Percentiles rank a stretch among this genome's conserved stretches.
These are phyloP conservation scores for Neurospora terricola DNA, from an alignment of 495 filamentous ascomycete species.

Conservation along the genomic window DNA sequence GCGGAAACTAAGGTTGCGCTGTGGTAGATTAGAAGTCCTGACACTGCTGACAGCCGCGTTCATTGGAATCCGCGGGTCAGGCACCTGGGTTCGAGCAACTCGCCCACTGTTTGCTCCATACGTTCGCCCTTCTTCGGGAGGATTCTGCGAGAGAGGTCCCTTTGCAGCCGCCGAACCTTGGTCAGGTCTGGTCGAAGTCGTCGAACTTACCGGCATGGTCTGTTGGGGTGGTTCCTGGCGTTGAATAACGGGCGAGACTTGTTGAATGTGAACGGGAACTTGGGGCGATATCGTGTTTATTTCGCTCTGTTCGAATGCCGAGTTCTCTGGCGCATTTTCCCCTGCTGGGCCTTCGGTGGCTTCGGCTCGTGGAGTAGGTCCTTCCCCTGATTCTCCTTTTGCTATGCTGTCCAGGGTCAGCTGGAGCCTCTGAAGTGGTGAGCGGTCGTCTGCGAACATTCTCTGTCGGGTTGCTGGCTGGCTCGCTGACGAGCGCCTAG, in stretches of 20 bases:
- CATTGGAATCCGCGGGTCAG: slow-evolving; percentile 20
- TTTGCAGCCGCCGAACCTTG: slow-evolving; percentile 5
- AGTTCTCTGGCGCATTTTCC: slow-evolving; percentile 31
- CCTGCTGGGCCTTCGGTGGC: slow-evolving; percentile 54
- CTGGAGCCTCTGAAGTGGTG: slow-evolving; percentile 86
- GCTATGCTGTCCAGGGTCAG: slow-evolving; percentile 77
- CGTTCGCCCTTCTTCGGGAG: slow-evolving; percentile 23
- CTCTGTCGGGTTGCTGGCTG: slow-evolving; percentile 23
- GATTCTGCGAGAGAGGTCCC: slow-evolving; percentile 27
- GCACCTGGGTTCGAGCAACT: slow-evolving; percentile 16
- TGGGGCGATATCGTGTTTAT: slow-evolving; percentile 11
- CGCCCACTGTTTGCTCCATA: slow-evolving; percentile 16
- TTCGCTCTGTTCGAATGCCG: slow-evolving; percentile 4
- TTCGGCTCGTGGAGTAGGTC: slow-evolving; percentile 49
- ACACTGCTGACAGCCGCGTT: slow-evolving; percentile 8
- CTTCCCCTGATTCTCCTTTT: slow-evolving; percentile 71
- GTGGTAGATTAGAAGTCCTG: slow-evolving; percentile 24
- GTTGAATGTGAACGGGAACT: slow-evolving; percentile 13
- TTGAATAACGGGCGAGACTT: slow-evolving; percentile 1
- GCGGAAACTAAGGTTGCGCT: slow-evolving; percentile 41
- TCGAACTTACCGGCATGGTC: slow-evolving; percentile 1
- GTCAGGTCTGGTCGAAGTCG: slow-evolving; percentile 13
- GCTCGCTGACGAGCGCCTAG: slow-evolving; percentile 12
- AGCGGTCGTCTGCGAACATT: slow-evolving; percentile 65
- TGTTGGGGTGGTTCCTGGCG: slow-evolving; percentile 3